These are phyloP conservation scores for Aspergillus glaucus DNA, from an alignment of 2,329 filamentous ascomycete genomes.

Conservation along the genomic window DNA sequence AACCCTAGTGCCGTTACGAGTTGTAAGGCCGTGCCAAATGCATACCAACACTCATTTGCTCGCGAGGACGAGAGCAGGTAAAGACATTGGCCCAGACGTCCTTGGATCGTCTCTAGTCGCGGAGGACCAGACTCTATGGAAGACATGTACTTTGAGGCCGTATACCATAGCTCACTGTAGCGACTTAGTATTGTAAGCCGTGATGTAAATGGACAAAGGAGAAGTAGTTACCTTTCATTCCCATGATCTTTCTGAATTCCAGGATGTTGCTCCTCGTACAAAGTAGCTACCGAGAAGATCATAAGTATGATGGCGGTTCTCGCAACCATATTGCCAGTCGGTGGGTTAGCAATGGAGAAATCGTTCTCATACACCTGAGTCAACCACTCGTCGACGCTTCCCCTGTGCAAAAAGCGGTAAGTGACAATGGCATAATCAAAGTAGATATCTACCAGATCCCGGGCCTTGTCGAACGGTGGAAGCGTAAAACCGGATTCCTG, in stretches of 20 bases:
- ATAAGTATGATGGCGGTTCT: slow-evolving; percentile 45
- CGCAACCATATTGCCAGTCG: slow-evolving; percentile 39
- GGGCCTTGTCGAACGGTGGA: slow-evolving; percentile 32
- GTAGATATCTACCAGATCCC: slow-evolving; percentile 47
- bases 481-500: slow-evolving; percentile 33
- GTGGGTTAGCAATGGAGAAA: slow-evolving; percentile 28
- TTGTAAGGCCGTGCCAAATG: slow-evolving; percentile 53
- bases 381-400: slow-evolving; percentile 47
- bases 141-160: slow-evolving; percentile 31
- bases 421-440: slow-evolving; percentile 58
- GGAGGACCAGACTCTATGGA: slow-evolving; percentile 48
- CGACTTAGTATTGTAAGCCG: neutral
- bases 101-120: slow-evolving; percentile 52
- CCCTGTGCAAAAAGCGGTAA: slow-evolving; percentile 53
- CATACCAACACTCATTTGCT: slow-evolving; percentile 56
- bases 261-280: slow-evolving; percentile 40
- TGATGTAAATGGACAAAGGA: neutral
- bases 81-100: slow-evolving; percentile 51
- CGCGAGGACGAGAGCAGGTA: slow-evolving; percentile 55
- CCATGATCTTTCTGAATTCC: slow-evolving; percentile 17
- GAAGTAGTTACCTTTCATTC: slow-evolving; percentile 22
- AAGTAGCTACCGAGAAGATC: slow-evolving; percentile 44
- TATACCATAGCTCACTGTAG: slow-evolving; percentile 33
- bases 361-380: slow-evolving; percentile 34
- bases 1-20: slow-evolving; percentile 44